Base-by-base conservation (phyloP, 345 rosid genomes). In the Hibiscus tridactylites region DNA sequence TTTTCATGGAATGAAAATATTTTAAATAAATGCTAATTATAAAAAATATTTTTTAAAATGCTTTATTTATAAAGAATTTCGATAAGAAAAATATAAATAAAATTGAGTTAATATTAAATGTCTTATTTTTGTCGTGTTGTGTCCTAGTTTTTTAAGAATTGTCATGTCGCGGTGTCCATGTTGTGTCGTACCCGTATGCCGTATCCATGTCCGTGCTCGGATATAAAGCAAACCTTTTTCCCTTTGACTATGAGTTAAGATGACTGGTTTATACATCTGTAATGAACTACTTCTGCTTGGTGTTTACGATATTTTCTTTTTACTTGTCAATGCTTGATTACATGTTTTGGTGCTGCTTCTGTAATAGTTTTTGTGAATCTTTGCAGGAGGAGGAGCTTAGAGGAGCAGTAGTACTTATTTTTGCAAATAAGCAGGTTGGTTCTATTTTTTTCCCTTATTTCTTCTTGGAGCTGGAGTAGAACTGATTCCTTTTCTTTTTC, bases 401-500 rank as follows among this genome's bases (percentile, higher is more conserved):
- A 50, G 56, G 56, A 50, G 56, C 19, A 50, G 84, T 85, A 49
- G 88, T 81, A 68, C 89, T 86, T 17, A 80, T 86, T 62, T 88
- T 82, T 77, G 88, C 91, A 46, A 88, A 88, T 81, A 88, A 88
- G 77, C 91, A 88, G 93, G 93, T 88, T 46, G 8, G 69, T 65
- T 8, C 42, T n/a, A 11, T 44, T 61, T 7, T 50, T 50, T 9
- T 12, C 12, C 35, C 47, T 39, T 39, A 39, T 39, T 39, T 46
- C 11, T 46, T 59, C 24, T 69, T 29, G 37, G 17, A 12, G 37
- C 46, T 71, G 21, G 10, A 13, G 15, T 44, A 21, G 24, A 56
- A 70, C 26, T 46, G 1, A 12, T 26, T 53, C 29, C 12, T 50
- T 35, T 42, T 28, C 54, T n/a, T 33, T 26, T 10, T 28, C 50